A percentile compares a stretch with the other conserved stretches of the same genome.
phyloP scores from a whole-genome alignment of 2,329 filamentous ascomycete species.

The Penicillium sp. region DNA sequence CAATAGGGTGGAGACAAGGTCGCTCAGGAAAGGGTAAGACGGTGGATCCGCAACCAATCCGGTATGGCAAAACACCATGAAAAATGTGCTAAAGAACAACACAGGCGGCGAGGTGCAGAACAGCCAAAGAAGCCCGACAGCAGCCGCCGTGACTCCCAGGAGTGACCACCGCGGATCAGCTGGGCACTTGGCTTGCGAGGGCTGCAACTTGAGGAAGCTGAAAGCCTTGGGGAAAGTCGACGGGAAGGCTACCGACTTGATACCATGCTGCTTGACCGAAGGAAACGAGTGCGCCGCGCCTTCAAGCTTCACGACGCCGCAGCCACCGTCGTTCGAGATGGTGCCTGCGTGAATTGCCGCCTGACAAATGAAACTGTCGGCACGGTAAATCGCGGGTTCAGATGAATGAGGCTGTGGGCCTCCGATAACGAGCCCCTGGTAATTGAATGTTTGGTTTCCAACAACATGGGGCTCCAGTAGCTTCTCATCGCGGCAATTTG shows the following conservation, averaged over 20 bases:
- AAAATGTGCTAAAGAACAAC: slow-evolving; percentile 80
- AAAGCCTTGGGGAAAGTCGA: slow-evolving; percentile 88
- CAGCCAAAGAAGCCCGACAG: slow-evolving; percentile 70
- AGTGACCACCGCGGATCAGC: slow-evolving; percentile 78
- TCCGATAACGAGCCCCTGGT: slow-evolving; percentile 50
- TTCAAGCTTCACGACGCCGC: slow-evolving; percentile 70
- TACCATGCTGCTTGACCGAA: slow-evolving; percentile 63
- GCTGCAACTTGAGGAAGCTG: slow-evolving; percentile 61
- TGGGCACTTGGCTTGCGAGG: slow-evolving; percentile 56
- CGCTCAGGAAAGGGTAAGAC: slow-evolving; percentile 59
- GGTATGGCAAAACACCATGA: slow-evolving; percentile 81
- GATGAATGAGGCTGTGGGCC: slow-evolving; percentile 40
- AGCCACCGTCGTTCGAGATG: slow-evolving; percentile 69
- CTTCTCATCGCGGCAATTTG: slow-evolving; percentile 47
- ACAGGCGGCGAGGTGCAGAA: slow-evolving; percentile 72
- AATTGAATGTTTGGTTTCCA: slow-evolving; percentile 49
- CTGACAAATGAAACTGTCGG: slow-evolving; percentile 82
- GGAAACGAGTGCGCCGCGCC: slow-evolving; percentile 63
- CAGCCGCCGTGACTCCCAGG: slow-evolving; percentile 72
- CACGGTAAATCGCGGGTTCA: slow-evolving; percentile 64
- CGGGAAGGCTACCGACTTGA: slow-evolving; percentile 71
- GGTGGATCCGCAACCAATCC: slow-evolving; percentile 87
- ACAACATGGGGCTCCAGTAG: slow-evolving; percentile 50
- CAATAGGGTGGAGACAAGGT: slow-evolving; percentile 69
- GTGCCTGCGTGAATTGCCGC: slow-evolving; percentile 79